Base-by-base conservation (phyloP, 768 basidiomycete species). In the Hypsizygus marmoreus region DNA sequence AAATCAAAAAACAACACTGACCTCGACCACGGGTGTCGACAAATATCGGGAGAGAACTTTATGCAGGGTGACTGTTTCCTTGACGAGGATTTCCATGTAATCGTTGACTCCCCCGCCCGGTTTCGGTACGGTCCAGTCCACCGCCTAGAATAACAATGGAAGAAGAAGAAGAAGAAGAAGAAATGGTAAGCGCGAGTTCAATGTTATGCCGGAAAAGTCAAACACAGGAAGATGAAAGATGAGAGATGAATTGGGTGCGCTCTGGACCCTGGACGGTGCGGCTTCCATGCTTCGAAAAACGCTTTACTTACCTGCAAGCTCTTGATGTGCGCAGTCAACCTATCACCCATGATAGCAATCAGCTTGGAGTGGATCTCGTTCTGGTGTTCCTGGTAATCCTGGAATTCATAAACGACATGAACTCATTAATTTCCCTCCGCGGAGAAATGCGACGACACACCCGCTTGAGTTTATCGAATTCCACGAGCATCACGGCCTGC, bases 311-410 rank as follows among this genome's bases (percentile, higher is more conserved):
- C 91, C 72, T 89, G 84, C 42, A 98, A 75, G 19, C 87, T 75
- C 57, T 81, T 85, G 62, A 92, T 86, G 63, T 98, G 95, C 1
- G 87, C 84, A 55, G 74, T 81, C 34, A 98, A 72, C 45, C 95
- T 80, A 68, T 98, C 95, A 29, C 93, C 88, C 97, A 99, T 99
- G 69, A 98, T 99, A 32, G 92, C 90, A 49, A 99, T 87, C 44
- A 99, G 76, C 71, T 99, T 99, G 40, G 91, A 81, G 65, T 98
- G 95, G 43, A 99, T 98, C 73, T 98, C 97, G 61, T 95, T 91
- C 67, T 99, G 97, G 67, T 99, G 97, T 66, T 98, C 97, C 76
- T 98, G 95, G 61, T 89, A 98, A 66, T 98, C 97, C 87, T 95
- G 60, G 45, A n/a, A n/a, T n/a, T n/a, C n/a, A n/a, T n/a, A n/a